A percentile compares a stretch with the other conserved stretches of the same genome.
Evolutionary conservation across 2,329 filamentous ascomycete genomes (phyloP).

Genomic region (Zasmidium citrigriseum): DNA sequence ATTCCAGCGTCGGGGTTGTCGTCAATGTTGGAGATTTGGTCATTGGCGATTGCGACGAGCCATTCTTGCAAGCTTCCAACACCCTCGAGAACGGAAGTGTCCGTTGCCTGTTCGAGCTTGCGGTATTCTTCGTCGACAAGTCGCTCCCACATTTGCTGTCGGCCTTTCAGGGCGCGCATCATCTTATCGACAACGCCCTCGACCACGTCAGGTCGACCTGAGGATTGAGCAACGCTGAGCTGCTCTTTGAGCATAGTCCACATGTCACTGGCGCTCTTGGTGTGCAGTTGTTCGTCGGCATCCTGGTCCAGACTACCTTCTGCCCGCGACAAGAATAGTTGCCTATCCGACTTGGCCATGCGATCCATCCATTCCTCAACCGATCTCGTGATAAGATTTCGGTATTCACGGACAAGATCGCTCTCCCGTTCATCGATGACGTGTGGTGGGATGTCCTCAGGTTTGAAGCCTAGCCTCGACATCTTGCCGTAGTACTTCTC

Average conservation of each 20-base stretch:
- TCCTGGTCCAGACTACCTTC: constrained; percentile 82
- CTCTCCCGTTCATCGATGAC: constrained; percentile 87
- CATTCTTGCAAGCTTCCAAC: constrained; percentile 79
- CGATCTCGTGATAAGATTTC: constrained; percentile 90
- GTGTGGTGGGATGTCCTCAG: constrained; percentile 77
- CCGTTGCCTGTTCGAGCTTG: constrained; percentile 63
- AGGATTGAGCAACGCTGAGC: constrained; percentile 79
- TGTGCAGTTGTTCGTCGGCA: constrained; percentile 87
- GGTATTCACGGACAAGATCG: constrained; percentile 90
- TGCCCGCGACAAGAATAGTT: constrained; percentile 76
- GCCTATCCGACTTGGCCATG: constrained; percentile 80
- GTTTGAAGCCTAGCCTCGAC: constrained; percentile 77
- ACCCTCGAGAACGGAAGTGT: constrained; percentile 67
- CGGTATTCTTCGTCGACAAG: constrained; percentile 83
- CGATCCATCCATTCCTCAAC: constrained; percentile 98
- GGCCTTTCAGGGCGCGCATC: constrained; percentile 79
- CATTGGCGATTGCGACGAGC: constrained; percentile 95
- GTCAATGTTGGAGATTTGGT: constrained; percentile 97
- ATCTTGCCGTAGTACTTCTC: constrained; percentile 97
- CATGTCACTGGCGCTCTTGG: constrained; percentile 87
- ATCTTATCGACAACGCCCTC: constrained; percentile 96
- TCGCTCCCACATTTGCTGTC: constrained; percentile 83
- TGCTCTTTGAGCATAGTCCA: constrained; percentile 98
- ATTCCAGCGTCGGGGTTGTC: constrained; percentile 71
- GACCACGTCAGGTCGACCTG: constrained; percentile 82